Evolutionary conservation across 2,329 filamentous ascomycete species (phyloP).

Genomic region (Penicillium expansum): DNA sequence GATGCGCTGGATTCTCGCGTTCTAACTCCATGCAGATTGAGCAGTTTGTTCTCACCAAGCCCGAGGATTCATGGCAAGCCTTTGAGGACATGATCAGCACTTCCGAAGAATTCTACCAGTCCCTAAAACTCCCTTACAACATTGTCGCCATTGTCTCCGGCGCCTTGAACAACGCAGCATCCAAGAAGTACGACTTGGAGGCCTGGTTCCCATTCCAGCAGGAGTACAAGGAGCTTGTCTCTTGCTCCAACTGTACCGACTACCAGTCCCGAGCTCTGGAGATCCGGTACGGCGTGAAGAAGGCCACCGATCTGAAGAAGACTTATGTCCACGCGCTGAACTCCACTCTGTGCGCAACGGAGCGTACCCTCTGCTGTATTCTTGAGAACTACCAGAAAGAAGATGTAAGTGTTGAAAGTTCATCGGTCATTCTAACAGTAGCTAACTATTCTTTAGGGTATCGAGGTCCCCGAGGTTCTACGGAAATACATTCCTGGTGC

Average conservation of each 20-base stretch:
- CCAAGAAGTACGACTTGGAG: conserved; percentile 95
- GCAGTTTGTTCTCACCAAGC: conserved; percentile 77
- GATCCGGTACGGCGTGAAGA: conserved; percentile 87
- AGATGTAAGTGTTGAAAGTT: conserved; percentile 55
- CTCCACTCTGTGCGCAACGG: conserved; percentile 84
- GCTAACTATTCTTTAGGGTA: conserved; percentile 53
- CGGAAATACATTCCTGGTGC: conserved; percentile 87
- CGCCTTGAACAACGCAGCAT: conserved; percentile 81
- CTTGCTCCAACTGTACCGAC: conserved; percentile 96
- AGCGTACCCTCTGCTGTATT: conserved; percentile 87
- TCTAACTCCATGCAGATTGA: conserved; percentile 54
- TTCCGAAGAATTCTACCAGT: conserved; percentile 94
- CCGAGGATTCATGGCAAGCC: conserved; percentile 86
- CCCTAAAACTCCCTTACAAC: conserved; percentile 82
- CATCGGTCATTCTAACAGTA: not conserved
- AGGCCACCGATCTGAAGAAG: conserved; percentile 79
- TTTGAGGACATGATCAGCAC: conserved; percentile 90
- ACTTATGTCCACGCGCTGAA: conserved; percentile 93
- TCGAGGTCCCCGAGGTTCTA: conserved; percentile 76
- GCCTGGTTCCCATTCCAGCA: conserved; percentile 95
- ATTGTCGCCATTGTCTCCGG: conserved; percentile 95
- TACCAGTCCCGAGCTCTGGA: conserved; percentile 94
- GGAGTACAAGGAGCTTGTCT: conserved; percentile 98
- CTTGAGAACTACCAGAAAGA: conserved; percentile 96
- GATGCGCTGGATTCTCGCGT: not conserved